Percentiles rank a stretch among this genome's conserved stretches.
Conservation (phyloP, 176 grass and related monocot species). For the Oryza nivara region DNA sequence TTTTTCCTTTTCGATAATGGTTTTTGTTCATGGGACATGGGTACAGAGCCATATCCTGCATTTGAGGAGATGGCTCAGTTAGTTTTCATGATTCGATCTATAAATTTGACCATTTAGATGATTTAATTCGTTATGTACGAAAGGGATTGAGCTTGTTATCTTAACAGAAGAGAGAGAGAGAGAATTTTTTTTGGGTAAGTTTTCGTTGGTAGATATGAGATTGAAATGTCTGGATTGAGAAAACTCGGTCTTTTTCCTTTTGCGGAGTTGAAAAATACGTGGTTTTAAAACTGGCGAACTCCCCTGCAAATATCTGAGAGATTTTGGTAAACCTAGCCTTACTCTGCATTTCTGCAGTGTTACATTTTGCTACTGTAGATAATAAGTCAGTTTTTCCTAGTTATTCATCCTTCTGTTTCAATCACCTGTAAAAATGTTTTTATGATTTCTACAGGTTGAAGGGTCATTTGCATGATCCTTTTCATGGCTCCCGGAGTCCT, state of each 20-base stretch:
- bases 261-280: not conserved
- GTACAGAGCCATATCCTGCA: not conserved
- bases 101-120: not conserved
- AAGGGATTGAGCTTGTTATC: not conserved
- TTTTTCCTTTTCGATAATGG: not conserved
- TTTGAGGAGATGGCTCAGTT: not conserved
- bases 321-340: not conserved
- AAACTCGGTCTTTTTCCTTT: not conserved
- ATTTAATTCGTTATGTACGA: not conserved
- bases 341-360: not conserved
- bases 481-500: constrained; percentile 80
- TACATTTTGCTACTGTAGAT: constrained; percentile 14
- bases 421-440: constrained; percentile 7
- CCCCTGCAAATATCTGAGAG: not conserved
- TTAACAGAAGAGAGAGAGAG: not conserved
- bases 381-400: constrained; percentile 25
- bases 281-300: not conserved
- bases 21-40: not conserved
- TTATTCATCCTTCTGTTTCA: constrained; percentile 9
- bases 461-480: constrained; percentile 70
- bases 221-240: not conserved
- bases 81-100: constrained; percentile 1
- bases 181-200: not conserved
- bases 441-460: constrained; percentile 67
- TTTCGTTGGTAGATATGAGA: not conserved